A percentile compares a stretch with the other conserved stretches of the same genome.
Conservation (phyloP, 2,329 filamentous ascomycete species). For the Fusarium zealandicum region DNA sequence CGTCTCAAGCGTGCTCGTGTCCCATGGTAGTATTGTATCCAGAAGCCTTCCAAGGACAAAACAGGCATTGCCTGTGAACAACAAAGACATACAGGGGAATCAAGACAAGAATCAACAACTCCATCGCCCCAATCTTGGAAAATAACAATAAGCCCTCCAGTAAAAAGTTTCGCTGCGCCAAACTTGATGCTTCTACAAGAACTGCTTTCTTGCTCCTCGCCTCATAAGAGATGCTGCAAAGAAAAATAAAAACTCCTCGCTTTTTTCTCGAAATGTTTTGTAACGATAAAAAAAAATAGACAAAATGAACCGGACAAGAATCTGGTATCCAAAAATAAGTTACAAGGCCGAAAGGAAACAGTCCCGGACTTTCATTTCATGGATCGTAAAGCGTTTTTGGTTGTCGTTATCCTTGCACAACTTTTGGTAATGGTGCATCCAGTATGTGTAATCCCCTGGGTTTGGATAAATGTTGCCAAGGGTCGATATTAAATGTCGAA, state of each 20-base stretch:
- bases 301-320: conserved; percentile 17
- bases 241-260: conserved; percentile 42
- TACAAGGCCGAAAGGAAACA: conserved; percentile 34
- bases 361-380: conserved; percentile 40
- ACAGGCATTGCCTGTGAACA: conserved; percentile 11
- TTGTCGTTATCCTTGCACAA: conserved; percentile 36
- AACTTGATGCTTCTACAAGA: conserved; percentile 42
- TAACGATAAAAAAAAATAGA: conserved; percentile 23
- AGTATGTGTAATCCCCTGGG: conserved; percentile 10
- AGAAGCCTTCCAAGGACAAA: conserved; percentile 9
- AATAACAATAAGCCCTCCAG: conserved; percentile 22
- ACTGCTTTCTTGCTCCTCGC: conserved; percentile 35
- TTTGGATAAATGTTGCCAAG: conserved; percentile 14
- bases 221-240: conserved; percentile 37
- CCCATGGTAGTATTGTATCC: conserved; percentile 14
- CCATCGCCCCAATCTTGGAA: conserved; percentile 31
- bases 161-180: conserved; percentile 37
- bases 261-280: conserved; percentile 35
- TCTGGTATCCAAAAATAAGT: conserved; percentile 25
- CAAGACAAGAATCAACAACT: conserved; percentile 23
- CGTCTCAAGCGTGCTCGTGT: conserved; percentile 17
- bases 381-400: conserved; percentile 35
- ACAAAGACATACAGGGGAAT: conserved; percentile 10
- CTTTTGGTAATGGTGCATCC: conserved; percentile 24
- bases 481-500: conserved; percentile 36